phyloP scores from a whole-genome alignment of 805 yeast species.

The Yarrowia sp. region DNA sequence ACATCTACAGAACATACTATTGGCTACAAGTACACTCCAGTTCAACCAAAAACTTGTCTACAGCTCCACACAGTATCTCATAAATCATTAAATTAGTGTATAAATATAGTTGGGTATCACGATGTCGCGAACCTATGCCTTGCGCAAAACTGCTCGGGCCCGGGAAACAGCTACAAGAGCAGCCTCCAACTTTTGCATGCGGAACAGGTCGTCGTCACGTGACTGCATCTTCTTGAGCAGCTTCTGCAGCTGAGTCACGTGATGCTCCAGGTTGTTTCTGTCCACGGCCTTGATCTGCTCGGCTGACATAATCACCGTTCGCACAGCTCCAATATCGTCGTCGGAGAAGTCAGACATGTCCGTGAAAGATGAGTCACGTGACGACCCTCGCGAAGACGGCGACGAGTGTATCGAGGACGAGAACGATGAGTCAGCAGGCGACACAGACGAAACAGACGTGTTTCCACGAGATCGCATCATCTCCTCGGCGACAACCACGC shows the following conservation, averaged over 20 bases:
- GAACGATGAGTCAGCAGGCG: not conserved
- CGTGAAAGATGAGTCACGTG: not conserved
- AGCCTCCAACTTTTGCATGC: conserved; percentile 18
- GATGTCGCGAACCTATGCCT: not conserved
- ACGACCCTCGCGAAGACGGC: conserved; percentile 6
- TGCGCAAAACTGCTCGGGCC: conserved; percentile 6
- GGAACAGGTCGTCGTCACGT: conserved; percentile 10
- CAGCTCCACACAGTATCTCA: not conserved
- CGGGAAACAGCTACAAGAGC: conserved; percentile 5
- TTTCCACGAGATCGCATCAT: not conserved
- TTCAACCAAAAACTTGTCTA: not conserved
- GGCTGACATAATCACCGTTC: not conserved
- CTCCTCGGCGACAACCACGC: not conserved
- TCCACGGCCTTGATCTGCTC: conserved; percentile 3
- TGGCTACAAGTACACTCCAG: too few relatives aligned
- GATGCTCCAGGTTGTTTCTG: not conserved
- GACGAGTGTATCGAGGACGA: conserved; percentile 1
- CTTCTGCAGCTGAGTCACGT: conserved; percentile 21
- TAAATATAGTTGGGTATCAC: not conserved
- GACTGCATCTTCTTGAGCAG: not conserved
- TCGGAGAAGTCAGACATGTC: not conserved
- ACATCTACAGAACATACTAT: too few relatives aligned
- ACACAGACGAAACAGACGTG: not conserved
- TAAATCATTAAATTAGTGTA: not conserved
- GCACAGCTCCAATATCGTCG: not conserved